phyloP scores from a whole-genome alignment of 2,329 filamentous ascomycete genomes.

The Arthrobotrys iridis region DNA sequence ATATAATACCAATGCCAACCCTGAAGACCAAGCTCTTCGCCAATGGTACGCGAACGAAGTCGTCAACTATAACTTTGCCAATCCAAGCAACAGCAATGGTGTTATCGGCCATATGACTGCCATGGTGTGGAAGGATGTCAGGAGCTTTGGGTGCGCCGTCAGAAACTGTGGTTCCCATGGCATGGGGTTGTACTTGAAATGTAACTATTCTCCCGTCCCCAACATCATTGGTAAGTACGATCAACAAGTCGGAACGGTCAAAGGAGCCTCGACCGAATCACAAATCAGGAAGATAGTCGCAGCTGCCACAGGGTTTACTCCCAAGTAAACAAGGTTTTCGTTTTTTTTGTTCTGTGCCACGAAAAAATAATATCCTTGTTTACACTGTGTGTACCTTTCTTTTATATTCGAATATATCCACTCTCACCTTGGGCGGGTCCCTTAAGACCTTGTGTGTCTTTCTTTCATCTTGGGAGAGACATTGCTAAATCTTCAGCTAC shows the following conservation, averaged over 20 bases:
- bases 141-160: constrained; percentile 39
- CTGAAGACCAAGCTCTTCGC: constrained; percentile 40
- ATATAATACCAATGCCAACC: constrained; percentile 48
- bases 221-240: constrained; percentile 44
- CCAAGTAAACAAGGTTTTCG: constrained; percentile 1
- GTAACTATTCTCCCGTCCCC: constrained; percentile 41
- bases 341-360: background rate
- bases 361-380: background rate
- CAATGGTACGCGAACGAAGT: constrained; percentile 53
- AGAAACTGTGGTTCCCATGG: constrained; percentile 32
- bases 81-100: constrained; percentile 17
- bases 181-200: constrained; percentile 50
- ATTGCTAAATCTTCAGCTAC: background rate
- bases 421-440: too few relatives aligned
- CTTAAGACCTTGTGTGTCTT: constrained; percentile 2
- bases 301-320: constrained; percentile 39
- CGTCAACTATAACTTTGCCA: constrained; percentile 45
- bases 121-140: constrained; percentile 49
- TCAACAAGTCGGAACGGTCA: constrained; percentile 35
- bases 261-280: constrained; percentile 22
- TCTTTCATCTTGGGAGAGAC: background rate
- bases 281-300: constrained; percentile 27
- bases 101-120: constrained; percentile 51
- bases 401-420: background rate
- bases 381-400: background rate